Percentiles rank a stretch among this genome's conserved stretches.
phyloP scores from a whole-genome alignment of 2,329 filamentous ascomycete genomes.

The Balansia obtecta region DNA sequence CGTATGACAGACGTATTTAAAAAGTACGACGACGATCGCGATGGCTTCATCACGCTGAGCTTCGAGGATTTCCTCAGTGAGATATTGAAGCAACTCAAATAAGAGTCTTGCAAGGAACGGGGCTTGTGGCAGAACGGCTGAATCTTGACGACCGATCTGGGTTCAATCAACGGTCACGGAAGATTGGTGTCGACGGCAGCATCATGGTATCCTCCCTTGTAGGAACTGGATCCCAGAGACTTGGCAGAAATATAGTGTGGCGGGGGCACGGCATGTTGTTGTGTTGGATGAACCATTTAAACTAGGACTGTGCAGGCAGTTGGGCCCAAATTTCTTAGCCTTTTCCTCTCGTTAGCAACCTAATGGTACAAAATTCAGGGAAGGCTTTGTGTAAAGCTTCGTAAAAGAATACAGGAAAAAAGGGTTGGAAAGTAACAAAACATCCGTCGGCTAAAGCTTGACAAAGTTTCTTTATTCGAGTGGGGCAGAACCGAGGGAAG shows the following conservation, averaged over 20 bases:
- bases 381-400: too few relatives aligned
- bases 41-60: slow-evolving; percentile 78
- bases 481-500: too few relatives aligned
- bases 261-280: neutral
- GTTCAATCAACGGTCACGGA: neutral
- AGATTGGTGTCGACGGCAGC: neutral
- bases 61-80: slow-evolving; percentile 72
- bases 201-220: neutral
- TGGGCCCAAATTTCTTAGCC: too few relatives aligned
- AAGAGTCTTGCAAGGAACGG: slow-evolving; percentile 5
- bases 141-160: neutral
- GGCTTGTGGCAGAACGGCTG: neutral
- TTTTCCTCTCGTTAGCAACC: too few relatives aligned
- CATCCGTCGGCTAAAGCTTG: too few relatives aligned
- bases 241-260: neutral
- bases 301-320: neutral
- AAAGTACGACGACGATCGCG: slow-evolving; percentile 93
- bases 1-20: slow-evolving; percentile 99
- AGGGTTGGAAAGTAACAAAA: neutral
- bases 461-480: too few relatives aligned
- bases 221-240: neutral
- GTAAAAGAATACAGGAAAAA: too few relatives aligned
- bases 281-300: neutral
- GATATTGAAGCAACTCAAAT: slow-evolving; percentile 49
- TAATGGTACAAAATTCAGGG: too few relatives aligned